A percentile compares a stretch with the other conserved stretches of the same genome.
Evolutionary conservation across 2,329 filamentous ascomycete species (phyloP).

Genomic region (Dendrostoma leiphaemia): DNA sequence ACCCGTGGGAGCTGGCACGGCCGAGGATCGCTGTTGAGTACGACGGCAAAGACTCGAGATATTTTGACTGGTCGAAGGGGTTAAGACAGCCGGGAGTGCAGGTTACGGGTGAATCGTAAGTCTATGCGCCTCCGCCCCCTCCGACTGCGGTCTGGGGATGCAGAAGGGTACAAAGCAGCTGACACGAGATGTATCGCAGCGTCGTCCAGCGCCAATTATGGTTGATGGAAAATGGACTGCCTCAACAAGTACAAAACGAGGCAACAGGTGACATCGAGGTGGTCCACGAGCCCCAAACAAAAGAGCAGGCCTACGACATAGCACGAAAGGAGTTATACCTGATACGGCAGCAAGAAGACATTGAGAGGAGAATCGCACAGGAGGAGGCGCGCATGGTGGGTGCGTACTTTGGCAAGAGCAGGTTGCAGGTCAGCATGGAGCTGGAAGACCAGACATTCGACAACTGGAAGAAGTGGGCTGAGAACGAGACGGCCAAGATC

Average conservation of each 20-base stretch:
- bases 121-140: no score
- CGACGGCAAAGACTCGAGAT: constrained; percentile 76
- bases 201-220: constrained; percentile 90
- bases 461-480: constrained; percentile 81
- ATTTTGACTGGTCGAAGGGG: constrained; percentile 74
- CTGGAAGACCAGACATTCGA: constrained; percentile 81
- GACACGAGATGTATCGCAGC: constrained; percentile 44
- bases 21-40: constrained; percentile 82
- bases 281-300: constrained; percentile 43
- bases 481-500: constrained; percentile 40
- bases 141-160: no score
- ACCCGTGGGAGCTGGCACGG: constrained; percentile 94
- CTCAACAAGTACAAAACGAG: neutral
- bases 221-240: constrained; percentile 64
- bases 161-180: no score
- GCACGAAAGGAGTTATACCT: constrained; percentile 90
- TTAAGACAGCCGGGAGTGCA: constrained; percentile 72
- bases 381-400: constrained; percentile 87
- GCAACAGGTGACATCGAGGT: constrained; percentile 1
- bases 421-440: constrained; percentile 73
- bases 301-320: constrained; percentile 75
- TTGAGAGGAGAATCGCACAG: constrained; percentile 75
- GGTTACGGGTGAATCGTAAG: constrained; percentile 81
- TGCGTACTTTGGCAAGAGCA: constrained; percentile 80
- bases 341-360: constrained; percentile 76